Evolutionary conservation across 2,329 filamentous ascomycete genomes (phyloP), one percentile per base, ranked within the genome.

Genomic region (Aureobasidium sp.): DNA sequence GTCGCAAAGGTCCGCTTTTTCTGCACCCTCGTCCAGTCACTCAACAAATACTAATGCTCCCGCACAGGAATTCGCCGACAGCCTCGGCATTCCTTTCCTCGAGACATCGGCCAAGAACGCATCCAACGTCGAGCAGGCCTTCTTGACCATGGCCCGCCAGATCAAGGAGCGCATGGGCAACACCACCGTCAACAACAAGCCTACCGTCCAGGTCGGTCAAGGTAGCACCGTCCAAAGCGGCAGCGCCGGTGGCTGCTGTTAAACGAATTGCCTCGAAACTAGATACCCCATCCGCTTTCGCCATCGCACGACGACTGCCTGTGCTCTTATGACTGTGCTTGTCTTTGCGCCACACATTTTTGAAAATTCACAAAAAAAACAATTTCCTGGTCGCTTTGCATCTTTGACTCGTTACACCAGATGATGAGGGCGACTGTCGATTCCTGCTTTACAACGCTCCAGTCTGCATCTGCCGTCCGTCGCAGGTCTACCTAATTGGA

Each of bases 91-190:
- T 70, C 94, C 94, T 52, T 99, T 99, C 88, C 89, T 99, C 75
- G 94, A 99, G 85, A 99, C 94, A 20, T 99, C 94, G 45, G 94
- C 94, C 74, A 99, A 99, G 89, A 97, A 96, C 80, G 93, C 94
- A 69, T 96, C 90, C 80, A 99, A 99, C 78, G 94, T 99, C 76
- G 94, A 99, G 82, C 94, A 99, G 81, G 93, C 94, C 74, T 99
- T 99, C 88, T 80, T 99, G 80, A 99, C 94, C 77, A 99, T 99
- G 94, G 94, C 94, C 12, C 89, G 94, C 78, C 94, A 99, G 80
- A 99, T 99, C 82, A 99, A 99, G 86, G 93, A 97, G 83, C 89
- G 94, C 74, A 99, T 99, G 93, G 94, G 94, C 72, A 96, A 91
- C 70, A 94, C 93, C 67, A 88, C 90, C 68, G 92, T 92, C 82